phyloP scores from a whole-genome alignment of 805 yeast genomes.

The Metschnikowia corniflorae region DNA sequence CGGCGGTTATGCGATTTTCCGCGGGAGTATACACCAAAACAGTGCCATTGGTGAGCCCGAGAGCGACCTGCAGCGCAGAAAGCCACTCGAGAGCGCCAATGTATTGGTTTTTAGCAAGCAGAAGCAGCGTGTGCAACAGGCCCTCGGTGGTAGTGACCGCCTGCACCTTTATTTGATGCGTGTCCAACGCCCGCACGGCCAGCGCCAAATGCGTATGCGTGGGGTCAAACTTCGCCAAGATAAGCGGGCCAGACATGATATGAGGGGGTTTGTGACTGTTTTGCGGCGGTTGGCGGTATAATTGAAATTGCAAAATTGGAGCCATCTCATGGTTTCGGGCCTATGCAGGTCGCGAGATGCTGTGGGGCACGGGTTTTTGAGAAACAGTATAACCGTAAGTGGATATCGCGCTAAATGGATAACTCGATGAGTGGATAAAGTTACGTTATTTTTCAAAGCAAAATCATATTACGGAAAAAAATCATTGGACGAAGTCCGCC shows the following conservation, averaged over 20 bases:
- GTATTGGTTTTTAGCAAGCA: slow-evolving; percentile 49
- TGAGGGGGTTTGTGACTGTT: background rate
- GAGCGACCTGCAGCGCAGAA: slow-evolving; percentile 44
- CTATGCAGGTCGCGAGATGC: background rate
- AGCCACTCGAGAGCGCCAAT: slow-evolving; percentile 57
- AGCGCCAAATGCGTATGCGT: slow-evolving; percentile 61
- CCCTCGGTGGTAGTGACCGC: slow-evolving; percentile 43
- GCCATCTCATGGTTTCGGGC: background rate
- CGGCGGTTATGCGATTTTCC: slow-evolving; percentile 52
- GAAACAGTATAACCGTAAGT: too few species aligned
- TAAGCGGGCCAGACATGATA: slow-evolving; percentile 25
- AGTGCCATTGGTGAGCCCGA: slow-evolving; percentile 66
- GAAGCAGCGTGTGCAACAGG: slow-evolving; percentile 45
- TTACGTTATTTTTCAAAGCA: too few species aligned
- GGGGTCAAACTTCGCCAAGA: slow-evolving; percentile 55
- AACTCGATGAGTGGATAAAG: too few species aligned
- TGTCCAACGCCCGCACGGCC: slow-evolving; percentile 63
- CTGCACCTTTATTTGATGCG: slow-evolving; percentile 65
- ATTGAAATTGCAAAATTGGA: too few species aligned
- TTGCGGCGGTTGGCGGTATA: background rate
- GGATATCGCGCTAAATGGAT: too few species aligned
- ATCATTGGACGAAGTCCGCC: too few species aligned
- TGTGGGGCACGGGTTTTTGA: too few species aligned
- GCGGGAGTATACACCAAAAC: slow-evolving; percentile 66
- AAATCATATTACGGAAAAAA: too few species aligned